A percentile compares a stretch with the other conserved stretches of the same genome.
Conservation (phyloP, 805 yeast species). For the Yarrowia yakushimensis region DNA sequence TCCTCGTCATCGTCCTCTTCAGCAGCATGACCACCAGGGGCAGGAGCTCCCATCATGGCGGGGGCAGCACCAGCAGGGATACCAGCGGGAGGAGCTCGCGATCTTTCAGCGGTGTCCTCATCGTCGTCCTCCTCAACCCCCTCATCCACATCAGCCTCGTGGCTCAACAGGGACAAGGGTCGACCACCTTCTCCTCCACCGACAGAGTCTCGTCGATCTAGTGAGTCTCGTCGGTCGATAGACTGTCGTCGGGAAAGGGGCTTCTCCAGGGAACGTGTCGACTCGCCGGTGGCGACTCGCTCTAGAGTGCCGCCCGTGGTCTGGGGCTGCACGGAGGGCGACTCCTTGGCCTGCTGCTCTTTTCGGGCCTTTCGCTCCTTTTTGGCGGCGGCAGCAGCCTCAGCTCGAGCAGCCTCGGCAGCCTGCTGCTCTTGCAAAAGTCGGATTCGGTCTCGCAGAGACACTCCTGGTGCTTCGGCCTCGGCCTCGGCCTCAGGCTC, state of each 20-base stretch:
- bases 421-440: constrained; percentile 75
- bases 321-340: constrained; percentile 19
- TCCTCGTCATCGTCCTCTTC: constrained; percentile 37
- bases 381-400: constrained; percentile 53
- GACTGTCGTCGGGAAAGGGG: constrained; percentile 19
- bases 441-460: constrained; percentile 83
- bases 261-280: constrained; percentile 15
- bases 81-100: background rate
- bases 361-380: constrained; percentile 37
- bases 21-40: constrained; percentile 24
- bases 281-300: constrained; percentile 25
- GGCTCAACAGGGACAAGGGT: constrained; percentile 1
- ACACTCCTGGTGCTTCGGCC: constrained; percentile 67
- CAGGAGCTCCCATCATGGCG: constrained; percentile 8
- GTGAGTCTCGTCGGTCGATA: constrained; percentile 2
- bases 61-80: background rate
- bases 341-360: background rate
- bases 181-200: background rate
- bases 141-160: constrained; percentile 3
- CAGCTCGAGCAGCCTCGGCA: constrained; percentile 67
- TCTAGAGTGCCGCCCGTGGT: constrained; percentile 22
- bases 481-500: constrained; percentile 35
- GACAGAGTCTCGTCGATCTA: constrained; percentile 11
- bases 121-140: constrained; percentile 15
- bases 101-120: background rate